phyloP scores from a whole-genome alignment of 495 filamentous ascomycete species.

The Pyrenopolyporus hunteri region DNA sequence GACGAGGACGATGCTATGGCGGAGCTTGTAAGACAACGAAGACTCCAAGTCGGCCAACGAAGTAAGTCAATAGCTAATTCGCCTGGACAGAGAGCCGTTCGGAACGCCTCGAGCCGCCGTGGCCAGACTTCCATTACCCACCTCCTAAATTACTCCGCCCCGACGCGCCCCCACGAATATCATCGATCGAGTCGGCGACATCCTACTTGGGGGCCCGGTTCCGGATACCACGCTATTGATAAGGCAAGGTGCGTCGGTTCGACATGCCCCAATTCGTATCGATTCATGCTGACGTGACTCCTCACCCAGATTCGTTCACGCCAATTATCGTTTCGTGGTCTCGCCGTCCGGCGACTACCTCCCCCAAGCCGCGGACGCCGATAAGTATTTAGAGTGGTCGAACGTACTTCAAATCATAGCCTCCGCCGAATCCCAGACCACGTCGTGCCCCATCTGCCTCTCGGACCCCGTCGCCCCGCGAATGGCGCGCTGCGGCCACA shows the following conservation, averaged over 20 bases:
- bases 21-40: slow-evolving; percentile 61
- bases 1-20: slow-evolving; percentile 79
- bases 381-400: slow-evolving; percentile 89
- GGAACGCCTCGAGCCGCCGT: slow-evolving; percentile 80
- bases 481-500: slow-evolving; percentile 97
- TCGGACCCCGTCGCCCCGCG: slow-evolving; percentile 89
- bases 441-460: slow-evolving; percentile 92
- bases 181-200: slow-evolving; percentile 62
- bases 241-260: slow-evolving; percentile 70
- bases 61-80: slow-evolving; percentile 46
- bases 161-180: slow-evolving; percentile 69
- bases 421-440: slow-evolving; percentile 83
- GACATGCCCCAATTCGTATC: background rate
- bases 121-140: slow-evolving; percentile 98
- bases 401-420: slow-evolving; percentile 90
- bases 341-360: slow-evolving; percentile 79
- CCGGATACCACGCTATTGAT: slow-evolving; percentile 88
- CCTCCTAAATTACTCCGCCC: slow-evolving; percentile 87
- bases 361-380: slow-evolving; percentile 81
- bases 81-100: slow-evolving; percentile 65
- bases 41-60: too few relatives aligned
- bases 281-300: slow-evolving; percentile 21
- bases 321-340: slow-evolving; percentile 97
- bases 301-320: slow-evolving; percentile 87
- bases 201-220: slow-evolving; percentile 84